Percentiles rank a stretch among this genome's conserved stretches.
phyloP scores from a whole-genome alignment of 345 rosid genomes.

The Brassica cretica region DNA sequence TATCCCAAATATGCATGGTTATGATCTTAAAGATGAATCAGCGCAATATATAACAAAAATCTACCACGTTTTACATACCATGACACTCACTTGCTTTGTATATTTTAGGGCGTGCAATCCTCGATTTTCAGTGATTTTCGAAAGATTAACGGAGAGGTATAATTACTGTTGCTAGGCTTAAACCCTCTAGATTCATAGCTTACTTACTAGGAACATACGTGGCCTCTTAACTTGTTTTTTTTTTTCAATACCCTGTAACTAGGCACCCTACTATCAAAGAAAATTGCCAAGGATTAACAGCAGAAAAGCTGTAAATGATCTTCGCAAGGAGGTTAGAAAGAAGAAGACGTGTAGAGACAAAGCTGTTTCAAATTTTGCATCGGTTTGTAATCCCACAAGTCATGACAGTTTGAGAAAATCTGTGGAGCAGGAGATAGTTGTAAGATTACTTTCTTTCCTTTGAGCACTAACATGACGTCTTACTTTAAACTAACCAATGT shows the following conservation, averaged over 20 bases:
- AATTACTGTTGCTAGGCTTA: not conserved
- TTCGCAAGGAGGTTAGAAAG: not conserved
- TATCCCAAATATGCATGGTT: not conserved
- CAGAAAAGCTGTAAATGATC: not conserved
- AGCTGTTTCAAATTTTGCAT: not conserved
- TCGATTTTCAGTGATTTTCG: not conserved
- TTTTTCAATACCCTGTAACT: not conserved
- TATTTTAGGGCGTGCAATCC: not conserved
- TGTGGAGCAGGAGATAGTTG: not conserved
- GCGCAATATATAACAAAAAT: not conserved
- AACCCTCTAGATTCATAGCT: not conserved
- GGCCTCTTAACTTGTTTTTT: not conserved
- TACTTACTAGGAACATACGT: not conserved
- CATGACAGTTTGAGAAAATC: not conserved
- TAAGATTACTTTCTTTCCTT: not conserved
- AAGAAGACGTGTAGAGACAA: not conserved
- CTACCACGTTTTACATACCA: not conserved
- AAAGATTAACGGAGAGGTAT: not conserved
- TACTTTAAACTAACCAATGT: not conserved
- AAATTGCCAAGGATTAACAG: not conserved
- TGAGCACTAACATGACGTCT: not conserved
- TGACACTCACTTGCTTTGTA: not conserved
- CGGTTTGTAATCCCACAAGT: not conserved
- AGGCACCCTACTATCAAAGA: not conserved
- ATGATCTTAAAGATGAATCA: not conserved